Base-by-base conservation (phyloP, 2,329 filamentous ascomycete genomes). In the Fusarium domesticum region DNA sequence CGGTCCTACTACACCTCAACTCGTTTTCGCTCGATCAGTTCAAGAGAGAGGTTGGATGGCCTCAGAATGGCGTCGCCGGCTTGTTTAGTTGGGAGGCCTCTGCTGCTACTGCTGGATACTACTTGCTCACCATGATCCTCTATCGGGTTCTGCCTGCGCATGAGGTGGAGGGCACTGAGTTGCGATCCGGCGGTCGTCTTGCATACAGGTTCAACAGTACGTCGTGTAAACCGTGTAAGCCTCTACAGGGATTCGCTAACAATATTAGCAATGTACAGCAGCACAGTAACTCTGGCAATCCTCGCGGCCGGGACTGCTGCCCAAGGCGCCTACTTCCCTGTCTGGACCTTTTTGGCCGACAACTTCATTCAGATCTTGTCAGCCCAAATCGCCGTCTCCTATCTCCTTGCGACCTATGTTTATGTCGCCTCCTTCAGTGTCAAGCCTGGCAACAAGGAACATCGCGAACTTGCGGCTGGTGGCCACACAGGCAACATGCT, bases 311-410 rank as follows among this genome's bases (percentile, higher is more conserved):
- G 90, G 37, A 96, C 90, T 3, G 68, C 83, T 31, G 69, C 83
- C 4, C 80, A 92, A 57, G 92, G 92, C 44, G 81, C 89, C 39
- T 77, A 92, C 16, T 96, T 95, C 60, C 78, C 82, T 7, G 79
- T 96, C 39, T 98, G 92, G 92, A 88, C 85, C 18, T 97, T 90
- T 69, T 89, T 97, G 62, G 85, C 87, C 72, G 84, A 95, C 64
- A 92, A 97, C 71, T 95, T 92, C 64, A 62, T 93, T 39, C 89
- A 92, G 64, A 77, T 98, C 40, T 75, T 95, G 23, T 93, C 89
- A 0, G 81, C 85, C 50, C 95, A 91, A 65, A 81, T 95, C 48
- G 59, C 95, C 39, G 84, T 96, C 56, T 76, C 88, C 11, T 87
- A 84, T 57, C 67, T 68, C 6, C 72, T 95, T 14, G 83, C 92